Evolutionary conservation across 257 asterid species (phyloP).

Genomic region (Capsicum pubescens): DNA sequence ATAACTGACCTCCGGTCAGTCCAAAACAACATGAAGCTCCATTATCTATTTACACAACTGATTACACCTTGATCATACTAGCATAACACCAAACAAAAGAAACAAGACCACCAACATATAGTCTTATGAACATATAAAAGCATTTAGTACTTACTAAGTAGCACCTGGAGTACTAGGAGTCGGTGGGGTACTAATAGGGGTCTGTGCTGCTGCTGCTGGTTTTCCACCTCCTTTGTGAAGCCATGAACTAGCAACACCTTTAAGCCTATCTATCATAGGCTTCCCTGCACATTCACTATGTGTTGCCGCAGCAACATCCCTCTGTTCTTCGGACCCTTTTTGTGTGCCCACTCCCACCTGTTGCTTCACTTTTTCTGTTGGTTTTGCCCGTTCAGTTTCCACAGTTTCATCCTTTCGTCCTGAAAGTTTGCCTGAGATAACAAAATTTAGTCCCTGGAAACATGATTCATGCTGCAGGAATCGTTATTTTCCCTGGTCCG

Average conservation of each 20-base stretch:
- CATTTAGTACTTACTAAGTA: background rate
- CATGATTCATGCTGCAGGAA: no score
- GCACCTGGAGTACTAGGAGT: background rate
- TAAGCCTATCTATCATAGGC: constrained; percentile 53
- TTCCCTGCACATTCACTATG: constrained; percentile 51
- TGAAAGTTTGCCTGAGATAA: constrained; percentile 34
- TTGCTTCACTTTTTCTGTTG: constrained; percentile 45
- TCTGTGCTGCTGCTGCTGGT: background rate
- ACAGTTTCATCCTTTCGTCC: constrained; percentile 40
- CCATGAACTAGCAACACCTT: constrained; percentile 64
- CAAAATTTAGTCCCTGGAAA: background rate
- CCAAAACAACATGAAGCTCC: background rate
- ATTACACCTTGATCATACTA: background rate
- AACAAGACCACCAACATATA: background rate
- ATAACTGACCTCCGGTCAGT: background rate
- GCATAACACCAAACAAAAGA: background rate
- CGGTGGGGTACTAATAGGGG: background rate
- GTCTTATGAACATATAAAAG: background rate
- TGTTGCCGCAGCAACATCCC: background rate
- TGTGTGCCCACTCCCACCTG: constrained; percentile 51
- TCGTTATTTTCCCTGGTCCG: no score
- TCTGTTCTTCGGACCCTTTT: constrained; percentile 37
- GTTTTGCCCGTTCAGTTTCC: constrained; percentile 23
- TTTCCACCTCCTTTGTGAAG: constrained; percentile 40
- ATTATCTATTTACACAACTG: background rate